phyloP scores from a whole-genome alignment of 257 asterid species.

The Gynochthodes officinalis region DNA sequence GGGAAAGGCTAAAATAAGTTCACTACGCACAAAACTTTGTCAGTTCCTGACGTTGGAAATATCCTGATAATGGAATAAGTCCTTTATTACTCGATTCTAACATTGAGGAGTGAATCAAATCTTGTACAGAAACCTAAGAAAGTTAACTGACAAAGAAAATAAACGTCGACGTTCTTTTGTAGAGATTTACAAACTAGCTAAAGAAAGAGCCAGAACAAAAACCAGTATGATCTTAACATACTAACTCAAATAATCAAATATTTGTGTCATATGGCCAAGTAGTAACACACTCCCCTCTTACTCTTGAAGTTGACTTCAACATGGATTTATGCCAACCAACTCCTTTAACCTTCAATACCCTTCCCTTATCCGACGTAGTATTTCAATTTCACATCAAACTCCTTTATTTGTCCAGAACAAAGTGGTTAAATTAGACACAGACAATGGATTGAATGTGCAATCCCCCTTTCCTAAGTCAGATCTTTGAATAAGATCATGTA shows the following conservation, averaged over 20 bases:
- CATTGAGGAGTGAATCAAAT: too few relatives aligned
- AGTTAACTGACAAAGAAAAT: too few relatives aligned
- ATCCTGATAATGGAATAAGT: too few relatives aligned
- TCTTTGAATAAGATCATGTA: neutral
- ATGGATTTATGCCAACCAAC: neutral
- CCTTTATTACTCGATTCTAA: too few relatives aligned
- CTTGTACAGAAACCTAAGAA: too few relatives aligned
- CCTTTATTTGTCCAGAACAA: slow-evolving; percentile 2
- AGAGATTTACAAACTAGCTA: too few relatives aligned
- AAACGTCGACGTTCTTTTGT: too few relatives aligned
- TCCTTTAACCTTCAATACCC: neutral
- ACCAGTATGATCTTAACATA: neutral
- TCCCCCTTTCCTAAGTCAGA: neutral
- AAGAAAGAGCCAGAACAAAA: too few relatives aligned
- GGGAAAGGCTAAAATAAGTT: too few relatives aligned
- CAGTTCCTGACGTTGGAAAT: too few relatives aligned
- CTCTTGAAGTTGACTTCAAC: neutral
- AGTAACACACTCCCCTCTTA: neutral
- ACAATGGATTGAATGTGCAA: neutral
- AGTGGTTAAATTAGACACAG: neutral
- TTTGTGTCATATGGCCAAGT: neutral
- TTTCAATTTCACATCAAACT: neutral
- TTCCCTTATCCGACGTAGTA: neutral
- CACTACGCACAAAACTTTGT: too few relatives aligned
- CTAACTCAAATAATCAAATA: neutral